Evolutionary conservation across 495 filamentous ascomycete genomes (phyloP).

Genomic region (Entonaema liquescens): DNA sequence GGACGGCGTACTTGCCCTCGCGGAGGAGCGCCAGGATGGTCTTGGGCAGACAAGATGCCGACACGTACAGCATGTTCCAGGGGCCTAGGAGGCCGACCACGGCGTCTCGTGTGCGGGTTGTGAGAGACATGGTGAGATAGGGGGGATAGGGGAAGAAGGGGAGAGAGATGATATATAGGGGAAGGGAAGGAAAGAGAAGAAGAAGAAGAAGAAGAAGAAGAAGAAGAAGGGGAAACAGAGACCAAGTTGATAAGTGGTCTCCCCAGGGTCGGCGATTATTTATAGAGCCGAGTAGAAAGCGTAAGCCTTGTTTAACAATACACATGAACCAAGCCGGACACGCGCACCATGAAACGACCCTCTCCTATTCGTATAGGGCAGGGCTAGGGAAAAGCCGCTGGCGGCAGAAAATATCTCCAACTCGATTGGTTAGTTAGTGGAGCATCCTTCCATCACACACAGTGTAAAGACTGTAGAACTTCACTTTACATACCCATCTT

Average conservation of each 20-base stretch:
- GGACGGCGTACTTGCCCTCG: slow-evolving; percentile 33
- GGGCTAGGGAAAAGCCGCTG: no score
- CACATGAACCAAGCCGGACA: no score
- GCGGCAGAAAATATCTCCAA: not conserved
- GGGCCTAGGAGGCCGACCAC: slow-evolving; percentile 47
- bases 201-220: not conserved
- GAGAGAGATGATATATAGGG: not conserved
- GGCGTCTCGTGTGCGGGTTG: slow-evolving; percentile 20
- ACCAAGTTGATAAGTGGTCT: no score
- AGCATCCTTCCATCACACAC: slow-evolving; percentile 18
- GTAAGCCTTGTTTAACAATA: not conserved
- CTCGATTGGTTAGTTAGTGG: slow-evolving; percentile 8
- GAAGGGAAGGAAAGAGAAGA: not conserved
- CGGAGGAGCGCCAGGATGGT: slow-evolving; percentile 47
- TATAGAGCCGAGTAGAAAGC: not conserved
- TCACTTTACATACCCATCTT: no score
- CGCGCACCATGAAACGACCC: no score
- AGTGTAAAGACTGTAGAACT: slow-evolving; percentile 8
- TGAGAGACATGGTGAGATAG: slow-evolving; percentile 10
- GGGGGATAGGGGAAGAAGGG: not conserved
- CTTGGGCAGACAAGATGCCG: slow-evolving; percentile 49
- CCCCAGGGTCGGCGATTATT: not conserved
- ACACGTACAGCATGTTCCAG: slow-evolving; percentile 50
- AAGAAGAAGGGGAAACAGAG: not conserved
- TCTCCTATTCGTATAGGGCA: no score